Conservation (phyloP, 2,329 filamentous ascomycete species). For the Ampelomyces quisqualis region DNA sequence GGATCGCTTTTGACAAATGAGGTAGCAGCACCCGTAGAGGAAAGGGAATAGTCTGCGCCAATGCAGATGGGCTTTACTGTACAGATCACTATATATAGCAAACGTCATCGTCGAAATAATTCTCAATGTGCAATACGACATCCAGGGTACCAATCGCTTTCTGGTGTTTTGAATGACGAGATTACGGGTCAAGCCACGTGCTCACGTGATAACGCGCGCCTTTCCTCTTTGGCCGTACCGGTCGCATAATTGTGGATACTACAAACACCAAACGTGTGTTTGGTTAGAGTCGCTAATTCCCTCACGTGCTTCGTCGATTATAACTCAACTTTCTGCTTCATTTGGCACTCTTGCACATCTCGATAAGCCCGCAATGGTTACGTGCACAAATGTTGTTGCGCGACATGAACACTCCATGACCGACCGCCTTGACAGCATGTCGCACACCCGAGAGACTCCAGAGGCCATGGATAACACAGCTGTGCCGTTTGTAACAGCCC, state of each 20-base stretch:
- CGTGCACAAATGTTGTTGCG: background rate
- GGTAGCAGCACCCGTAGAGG: slow-evolving; percentile 8
- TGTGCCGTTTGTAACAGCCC: background rate
- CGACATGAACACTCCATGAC: too few relatives aligned
- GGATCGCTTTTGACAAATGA: slow-evolving; percentile 25
- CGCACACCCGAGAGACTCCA: slow-evolving; percentile 6
- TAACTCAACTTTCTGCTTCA: background rate
- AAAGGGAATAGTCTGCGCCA: background rate
- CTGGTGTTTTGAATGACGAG: too few relatives aligned
- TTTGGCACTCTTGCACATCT: background rate
- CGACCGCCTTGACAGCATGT: background rate
- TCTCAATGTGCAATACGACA: background rate
- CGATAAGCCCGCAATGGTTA: background rate
- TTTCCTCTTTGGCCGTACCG: background rate
- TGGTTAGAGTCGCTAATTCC: too few relatives aligned
- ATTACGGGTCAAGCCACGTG: background rate
- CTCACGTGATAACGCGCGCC: background rate
- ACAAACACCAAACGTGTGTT: too few relatives aligned
- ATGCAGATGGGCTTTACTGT: too few relatives aligned
- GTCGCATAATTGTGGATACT: too few relatives aligned
- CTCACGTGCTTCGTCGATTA: too few relatives aligned
- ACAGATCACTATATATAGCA: background rate
- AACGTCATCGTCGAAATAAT: background rate
- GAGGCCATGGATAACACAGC: slow-evolving; percentile 3
- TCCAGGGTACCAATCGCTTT: background rate